Evolutionary conservation across 2,329 filamentous ascomycete species (phyloP), one percentile per base, ranked within the genome.

Genomic region (Verticillium alfalfae): DNA sequence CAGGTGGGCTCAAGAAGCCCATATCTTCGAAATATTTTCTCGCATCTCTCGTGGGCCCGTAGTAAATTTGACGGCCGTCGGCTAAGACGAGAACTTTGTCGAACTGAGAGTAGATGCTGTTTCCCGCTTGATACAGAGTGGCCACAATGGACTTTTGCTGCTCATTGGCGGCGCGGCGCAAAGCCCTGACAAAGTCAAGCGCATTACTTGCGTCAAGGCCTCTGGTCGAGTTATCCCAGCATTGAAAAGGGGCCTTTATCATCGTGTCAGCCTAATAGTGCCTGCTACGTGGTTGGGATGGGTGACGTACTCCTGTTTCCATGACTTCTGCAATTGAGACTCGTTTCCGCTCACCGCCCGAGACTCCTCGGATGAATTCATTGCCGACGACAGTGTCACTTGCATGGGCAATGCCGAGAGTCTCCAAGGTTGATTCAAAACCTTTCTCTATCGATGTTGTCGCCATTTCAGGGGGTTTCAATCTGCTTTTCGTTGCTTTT

Each of bases 11-110:
- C 45, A 81, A 71, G 80, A 85, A 93, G 56, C 90, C 90, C 72
- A 89, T 84, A 12, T 81, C 75, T 66, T 86, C 83, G 64, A 93
- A 92, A 71, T 86, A 93, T 0, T 70, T 71, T 67, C 82, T 87
- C 0, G 89, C 90, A 4, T 78, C 71, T 5, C 68, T 70, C 0
- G 85, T 83, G 0, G 84, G 82, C 0, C 91, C 91, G 65, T 88
- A 93, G 75, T 86, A 94, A 64, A 93, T 93, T 68, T 93, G 84
- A 0, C 87, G 82, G 0, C 91, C 91, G 68, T 92, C 88, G 68
- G 93, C 92, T 0, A 93, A 76, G 0, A 94, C 87, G 0, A 87
- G 81, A 0, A 84, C 86, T 70, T 92, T 92, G 74, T 94, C 89
- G 66, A 94, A 93, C 7, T 85, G 74, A 59, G 90, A 86, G 69